These are phyloP conservation scores for Ceratocystiopsis brevicomis DNA, from an alignment of 2,329 filamentous ascomycete genomes.

Conservation along the genomic window DNA sequence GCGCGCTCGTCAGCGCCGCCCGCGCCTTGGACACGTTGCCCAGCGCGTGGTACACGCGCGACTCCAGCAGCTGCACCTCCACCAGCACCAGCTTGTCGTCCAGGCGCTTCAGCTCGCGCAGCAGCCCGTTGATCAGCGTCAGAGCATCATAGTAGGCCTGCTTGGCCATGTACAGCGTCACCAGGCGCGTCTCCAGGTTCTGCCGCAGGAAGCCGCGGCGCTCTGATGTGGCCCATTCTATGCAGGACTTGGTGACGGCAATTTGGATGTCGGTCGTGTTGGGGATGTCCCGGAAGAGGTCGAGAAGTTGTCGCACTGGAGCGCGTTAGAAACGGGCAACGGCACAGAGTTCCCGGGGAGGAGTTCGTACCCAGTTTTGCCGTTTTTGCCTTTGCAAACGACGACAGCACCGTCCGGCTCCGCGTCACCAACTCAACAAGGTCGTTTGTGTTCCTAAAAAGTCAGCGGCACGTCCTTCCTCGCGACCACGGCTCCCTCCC, in stretches of 20 bases:
- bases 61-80: slow-evolving; percentile 94
- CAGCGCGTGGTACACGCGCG: slow-evolving; percentile 87
- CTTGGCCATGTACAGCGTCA: slow-evolving; percentile 89
- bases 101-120: slow-evolving; percentile 90
- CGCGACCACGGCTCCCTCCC: slow-evolving; percentile 13
- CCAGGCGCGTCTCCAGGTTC: slow-evolving; percentile 90
- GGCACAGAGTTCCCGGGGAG: not conserved
- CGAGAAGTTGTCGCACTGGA: slow-evolving; percentile 87
- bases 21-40: slow-evolving; percentile 93
- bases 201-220: slow-evolving; percentile 91
- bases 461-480: not conserved
- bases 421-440: slow-evolving; percentile 79
- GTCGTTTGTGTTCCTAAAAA: slow-evolving; percentile 52
- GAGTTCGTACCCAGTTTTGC: slow-evolving; percentile 68
- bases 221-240: slow-evolving; percentile 95
- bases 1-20: slow-evolving; percentile 80
- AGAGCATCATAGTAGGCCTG: slow-evolving; percentile 94
- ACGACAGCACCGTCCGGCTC: slow-evolving; percentile 78
- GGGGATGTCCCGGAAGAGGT: slow-evolving; percentile 85
- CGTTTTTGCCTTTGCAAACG: slow-evolving; percentile 97
- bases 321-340: not conserved
- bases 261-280: slow-evolving; percentile 91
- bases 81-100: slow-evolving; percentile 97
- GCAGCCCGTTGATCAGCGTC: slow-evolving; percentile 85
- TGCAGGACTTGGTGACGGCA: slow-evolving; percentile 91